Evolutionary conservation across 192 early-diverging fungal genomes (phyloP).

Genomic region (Pilaira anomala): DNA sequence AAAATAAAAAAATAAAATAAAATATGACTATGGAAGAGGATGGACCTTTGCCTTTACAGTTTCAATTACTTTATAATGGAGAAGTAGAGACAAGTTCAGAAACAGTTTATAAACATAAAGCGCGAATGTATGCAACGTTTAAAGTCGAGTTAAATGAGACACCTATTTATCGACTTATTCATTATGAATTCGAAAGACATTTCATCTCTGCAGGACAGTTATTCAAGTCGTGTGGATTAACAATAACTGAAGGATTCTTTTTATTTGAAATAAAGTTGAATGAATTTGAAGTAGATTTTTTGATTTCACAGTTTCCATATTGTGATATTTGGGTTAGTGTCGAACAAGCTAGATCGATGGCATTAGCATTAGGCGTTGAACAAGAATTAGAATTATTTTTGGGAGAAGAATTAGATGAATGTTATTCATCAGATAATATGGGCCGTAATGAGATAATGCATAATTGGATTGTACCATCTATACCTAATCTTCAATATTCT

Average conservation of each 20-base stretch:
- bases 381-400: constrained; percentile 13
- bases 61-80: constrained; percentile 26
- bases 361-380: constrained; percentile 19
- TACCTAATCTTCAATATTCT: constrained; percentile 28
- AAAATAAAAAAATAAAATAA: no score
- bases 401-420: background rate
- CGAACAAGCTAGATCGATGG: constrained; percentile 25
- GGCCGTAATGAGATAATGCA: constrained; percentile 28
- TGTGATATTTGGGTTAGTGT: constrained; percentile 32
- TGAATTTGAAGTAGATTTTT: constrained; percentile 31
- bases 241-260: constrained; percentile 30
- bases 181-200: constrained; percentile 24
- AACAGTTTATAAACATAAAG: background rate
- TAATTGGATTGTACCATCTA: constrained; percentile 29
- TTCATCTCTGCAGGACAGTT: constrained; percentile 30
- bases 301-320: constrained; percentile 27
- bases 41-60: constrained; percentile 18
- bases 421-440: constrained; percentile 25
- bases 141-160: constrained; percentile 19
- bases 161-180: constrained; percentile 30
- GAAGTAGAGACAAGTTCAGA: background rate
- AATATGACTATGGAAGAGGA: background rate
- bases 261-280: constrained; percentile 21
- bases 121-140: constrained; percentile 29
- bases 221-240: constrained; percentile 31